Evolutionary conservation across 345 rosid genomes (phyloP).

Genomic region (Camelina hispida): DNA sequence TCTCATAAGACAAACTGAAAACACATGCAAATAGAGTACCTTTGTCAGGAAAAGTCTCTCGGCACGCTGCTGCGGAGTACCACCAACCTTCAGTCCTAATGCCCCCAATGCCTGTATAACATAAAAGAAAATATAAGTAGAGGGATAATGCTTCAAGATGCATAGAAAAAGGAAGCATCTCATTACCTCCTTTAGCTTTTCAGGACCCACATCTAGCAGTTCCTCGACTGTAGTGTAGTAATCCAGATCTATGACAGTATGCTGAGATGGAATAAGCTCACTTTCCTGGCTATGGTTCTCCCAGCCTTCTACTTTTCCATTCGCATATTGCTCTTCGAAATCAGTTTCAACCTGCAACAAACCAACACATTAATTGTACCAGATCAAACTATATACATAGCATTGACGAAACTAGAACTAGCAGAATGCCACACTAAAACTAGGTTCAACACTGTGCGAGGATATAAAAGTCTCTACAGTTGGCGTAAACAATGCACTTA

Average conservation of each 20-base stretch:
- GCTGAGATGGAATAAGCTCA: slow-evolving; percentile 55
- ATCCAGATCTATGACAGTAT: slow-evolving; percentile 75
- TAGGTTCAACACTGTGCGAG: slow-evolving; percentile 4
- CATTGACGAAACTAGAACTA: slow-evolving; percentile 23
- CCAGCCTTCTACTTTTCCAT: slow-evolving; percentile 66
- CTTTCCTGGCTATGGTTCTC: slow-evolving; percentile 62
- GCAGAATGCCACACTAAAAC: slow-evolving; percentile 7
- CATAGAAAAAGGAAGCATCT: slow-evolving; percentile 15
- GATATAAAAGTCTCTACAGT: neutral
- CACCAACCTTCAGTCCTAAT: slow-evolving; percentile 90
- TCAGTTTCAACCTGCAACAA: slow-evolving; percentile 66
- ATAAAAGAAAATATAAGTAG: slow-evolving; percentile 15
- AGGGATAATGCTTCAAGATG: neutral
- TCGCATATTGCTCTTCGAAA: slow-evolving; percentile 79
- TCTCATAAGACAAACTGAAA: slow-evolving; percentile 19
- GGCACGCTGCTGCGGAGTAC: slow-evolving; percentile 87
- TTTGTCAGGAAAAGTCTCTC: slow-evolving; percentile 95
- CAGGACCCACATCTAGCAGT: slow-evolving; percentile 88
- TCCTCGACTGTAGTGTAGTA: slow-evolving; percentile 91
- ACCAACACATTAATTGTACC: slow-evolving; percentile 16
- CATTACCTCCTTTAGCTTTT: slow-evolving; percentile 82
- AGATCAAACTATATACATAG: slow-evolving; percentile 15
- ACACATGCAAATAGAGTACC: slow-evolving; percentile 55
- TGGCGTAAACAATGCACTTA: neutral
- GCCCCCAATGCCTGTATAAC: slow-evolving; percentile 77